Evolutionary conservation across 208 protist genomes (phyloP).

Genomic region (Kentomonas sorsogonicus): DNA sequence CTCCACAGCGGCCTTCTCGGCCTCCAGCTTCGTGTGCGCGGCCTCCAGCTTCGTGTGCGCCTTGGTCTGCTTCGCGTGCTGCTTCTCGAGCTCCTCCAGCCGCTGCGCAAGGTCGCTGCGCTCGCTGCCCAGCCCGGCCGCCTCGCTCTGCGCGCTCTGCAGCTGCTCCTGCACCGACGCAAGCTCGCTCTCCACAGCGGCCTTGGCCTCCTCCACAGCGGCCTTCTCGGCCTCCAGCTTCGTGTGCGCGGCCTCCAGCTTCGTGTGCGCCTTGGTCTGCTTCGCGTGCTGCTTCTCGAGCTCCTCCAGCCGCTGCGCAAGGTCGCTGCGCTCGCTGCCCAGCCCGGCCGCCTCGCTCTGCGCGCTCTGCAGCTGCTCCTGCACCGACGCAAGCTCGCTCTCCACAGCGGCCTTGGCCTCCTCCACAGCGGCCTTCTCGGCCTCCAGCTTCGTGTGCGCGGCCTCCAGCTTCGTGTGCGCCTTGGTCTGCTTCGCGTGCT

Average conservation of each 20-base stretch:
- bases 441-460: background rate
- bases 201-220: background rate
- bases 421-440: background rate
- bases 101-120: conserved; percentile 2
- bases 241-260: conserved; percentile 17
- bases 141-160: conserved; percentile 12
- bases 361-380: background rate
- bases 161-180: conserved; percentile 9
- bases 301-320: conserved; percentile 1
- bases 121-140: conserved; percentile 11
- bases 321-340: background rate
- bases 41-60: conserved; percentile 5
- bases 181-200: background rate
- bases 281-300: conserved; percentile 8
- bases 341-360: background rate
- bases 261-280: conserved; percentile 14
- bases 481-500: background rate
- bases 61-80: conserved; percentile 14
- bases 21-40: conserved; percentile 15
- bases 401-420: background rate
- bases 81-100: conserved; percentile 4
- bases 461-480: background rate
- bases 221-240: conserved; percentile 19
- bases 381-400: background rate
- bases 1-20: background rate